Base-by-base conservation (phyloP, 2,329 filamentous ascomycete species). In the Pseudogymnoascus sp. region DNA sequence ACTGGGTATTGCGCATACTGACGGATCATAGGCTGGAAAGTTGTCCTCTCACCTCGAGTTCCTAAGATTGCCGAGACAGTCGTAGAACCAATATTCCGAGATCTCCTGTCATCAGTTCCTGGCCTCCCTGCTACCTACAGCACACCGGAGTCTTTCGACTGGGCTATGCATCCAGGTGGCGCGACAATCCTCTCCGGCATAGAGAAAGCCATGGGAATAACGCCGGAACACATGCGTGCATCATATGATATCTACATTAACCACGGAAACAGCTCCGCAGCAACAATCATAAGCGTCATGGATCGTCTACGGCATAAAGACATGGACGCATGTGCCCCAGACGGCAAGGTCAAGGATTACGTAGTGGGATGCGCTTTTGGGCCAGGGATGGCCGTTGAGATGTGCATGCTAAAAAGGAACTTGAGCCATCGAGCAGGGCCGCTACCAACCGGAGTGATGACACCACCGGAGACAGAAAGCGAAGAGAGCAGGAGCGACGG, bases 81-180 rank as follows among this genome's bases (percentile, higher is more conserved):
- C 1, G 79, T 89, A 7, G 73, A 74, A 1, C 79, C 82, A 3
- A 78, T 82, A 4, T 89, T 88, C 68, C 68, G 75, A 14, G 78
- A 82, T 26, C 78, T 89, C 12, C 70, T 87, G 33, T 73, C 79
- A 5, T 79, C 79, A 6, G 71, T 82, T 22, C 74, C 69, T 62
- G 70, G 75, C 0, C 73, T 85, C 2, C 81, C 83, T 0, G 69
- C 72, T 4, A 69, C 73, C 6, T 81, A 81, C 68, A 70, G 72
- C n/a, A 66, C 72, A 0, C 77, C 86, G 0, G 72, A 78, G 0
- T 83, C 88, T 64, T 89, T 89, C 67, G 88, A 90, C 76, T 90
- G 88, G 88, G 88, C 87, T 0, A 81, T 90, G 71, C 88, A 90
- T 68, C 88, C 88, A 0, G 88, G 88, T 4, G 88, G 88, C 16